Evolutionary conservation across 2,329 filamentous ascomycete species (phyloP).

Genomic region (Exutisphaerella laricina): DNA sequence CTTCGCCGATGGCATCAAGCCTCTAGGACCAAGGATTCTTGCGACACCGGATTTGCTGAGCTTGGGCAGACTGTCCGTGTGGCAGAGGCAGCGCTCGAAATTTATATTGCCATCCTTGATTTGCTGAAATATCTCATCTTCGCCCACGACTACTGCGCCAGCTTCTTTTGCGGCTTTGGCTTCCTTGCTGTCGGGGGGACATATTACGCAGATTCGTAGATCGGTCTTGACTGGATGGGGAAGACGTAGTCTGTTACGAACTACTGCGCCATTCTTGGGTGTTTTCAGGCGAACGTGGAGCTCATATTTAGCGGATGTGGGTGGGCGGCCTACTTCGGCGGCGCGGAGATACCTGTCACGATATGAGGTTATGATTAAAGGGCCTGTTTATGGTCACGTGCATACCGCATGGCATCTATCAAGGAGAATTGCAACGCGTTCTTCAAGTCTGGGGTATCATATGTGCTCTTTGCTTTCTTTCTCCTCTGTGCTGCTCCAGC

Average conservation of each 20-base stretch:
- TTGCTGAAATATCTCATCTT: constrained; percentile 76
- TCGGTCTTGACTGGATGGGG: constrained; percentile 88
- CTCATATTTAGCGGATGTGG: constrained; percentile 77
- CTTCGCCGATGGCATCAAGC: constrained; percentile 87
- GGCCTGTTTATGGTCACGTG: constrained; percentile 1
- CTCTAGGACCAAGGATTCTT: constrained; percentile 76
- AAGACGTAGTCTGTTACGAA: constrained; percentile 81
- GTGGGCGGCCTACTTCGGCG: constrained; percentile 78
- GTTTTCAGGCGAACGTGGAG: constrained; percentile 76
- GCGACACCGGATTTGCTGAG: constrained; percentile 77
- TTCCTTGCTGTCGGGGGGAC: constrained; percentile 69
- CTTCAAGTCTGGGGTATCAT: constrained; percentile 57
- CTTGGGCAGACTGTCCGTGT: constrained; percentile 68
- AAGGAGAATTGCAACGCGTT: constrained; percentile 70
- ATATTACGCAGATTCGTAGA: constrained; percentile 83
- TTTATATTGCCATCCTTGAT: constrained; percentile 71
- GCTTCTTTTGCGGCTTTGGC: constrained; percentile 68
- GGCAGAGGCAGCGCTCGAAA: constrained; percentile 87
- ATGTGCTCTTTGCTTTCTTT: constrained; percentile 62
- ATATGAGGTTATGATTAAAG: background rate
- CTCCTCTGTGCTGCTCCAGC: constrained; percentile 50
- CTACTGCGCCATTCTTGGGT: constrained; percentile 74
- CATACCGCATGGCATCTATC: constrained; percentile 84
- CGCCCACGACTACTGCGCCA: constrained; percentile 77
- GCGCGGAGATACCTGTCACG: constrained; percentile 76